phyloP scores from a whole-genome alignment of 495 filamentous ascomycete species.

The Hypoxylon rickii region DNA sequence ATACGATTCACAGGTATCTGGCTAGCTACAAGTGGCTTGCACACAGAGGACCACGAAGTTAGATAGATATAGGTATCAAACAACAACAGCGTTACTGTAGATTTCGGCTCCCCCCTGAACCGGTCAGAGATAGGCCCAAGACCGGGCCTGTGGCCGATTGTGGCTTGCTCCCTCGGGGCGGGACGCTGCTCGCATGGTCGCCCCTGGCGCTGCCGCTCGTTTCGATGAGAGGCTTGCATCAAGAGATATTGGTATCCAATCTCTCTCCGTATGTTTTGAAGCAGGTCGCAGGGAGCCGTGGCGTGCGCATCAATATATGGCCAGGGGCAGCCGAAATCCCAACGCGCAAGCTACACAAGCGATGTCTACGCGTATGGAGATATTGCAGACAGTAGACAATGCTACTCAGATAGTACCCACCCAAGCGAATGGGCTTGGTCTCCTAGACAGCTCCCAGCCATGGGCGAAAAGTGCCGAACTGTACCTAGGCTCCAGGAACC shows the following conservation, averaged over 20 bases:
- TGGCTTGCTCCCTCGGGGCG: constrained; percentile 28
- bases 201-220: constrained; percentile 32
- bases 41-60: constrained; percentile 9
- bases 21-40: constrained; percentile 1
- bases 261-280: no score
- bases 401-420: constrained; percentile 12
- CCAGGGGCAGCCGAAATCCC: constrained; percentile 7
- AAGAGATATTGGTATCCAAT: constrained; percentile 1
- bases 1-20: constrained; percentile 14
- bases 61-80: background rate
- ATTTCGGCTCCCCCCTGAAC: constrained; percentile 16
- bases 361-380: no score
- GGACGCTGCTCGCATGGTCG: constrained; percentile 28
- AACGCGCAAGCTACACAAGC: constrained; percentile 20
- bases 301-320: background rate
- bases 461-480: constrained; percentile 35
- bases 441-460: constrained; percentile 6
- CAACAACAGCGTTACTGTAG: constrained; percentile 2
- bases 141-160: constrained; percentile 30
- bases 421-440: constrained; percentile 1
- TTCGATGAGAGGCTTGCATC: constrained; percentile 20
- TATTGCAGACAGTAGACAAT: no score
- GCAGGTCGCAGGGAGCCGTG: constrained; percentile 5
- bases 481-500: constrained; percentile 33
- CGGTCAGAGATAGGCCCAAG: constrained; percentile 20